A percentile compares a stretch with the other conserved stretches of the same genome.
Evolutionary conservation across 306 rosid species (phyloP).

Genomic region (Gastrolobium villosum): DNA sequence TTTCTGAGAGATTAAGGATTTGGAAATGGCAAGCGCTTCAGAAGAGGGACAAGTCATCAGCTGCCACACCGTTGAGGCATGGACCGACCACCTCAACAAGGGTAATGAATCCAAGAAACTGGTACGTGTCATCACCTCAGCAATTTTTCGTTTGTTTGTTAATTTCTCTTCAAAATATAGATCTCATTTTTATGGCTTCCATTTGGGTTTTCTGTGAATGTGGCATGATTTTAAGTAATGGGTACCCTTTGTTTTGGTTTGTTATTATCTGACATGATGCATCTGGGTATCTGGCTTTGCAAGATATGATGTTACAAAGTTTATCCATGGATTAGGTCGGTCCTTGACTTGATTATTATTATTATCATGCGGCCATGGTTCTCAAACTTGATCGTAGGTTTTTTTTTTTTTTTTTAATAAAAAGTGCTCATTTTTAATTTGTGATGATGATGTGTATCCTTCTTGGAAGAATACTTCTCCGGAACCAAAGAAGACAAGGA

Average conservation of each 20-base stretch:
- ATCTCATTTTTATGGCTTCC: constrained; percentile 43
- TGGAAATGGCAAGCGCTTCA: constrained; percentile 59
- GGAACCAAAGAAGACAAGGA: too few relatives aligned
- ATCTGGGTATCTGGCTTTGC: not conserved
- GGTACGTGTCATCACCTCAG: constrained; percentile 42
- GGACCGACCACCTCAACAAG: constrained; percentile 69
- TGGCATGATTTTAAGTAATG: constrained; percentile 35
- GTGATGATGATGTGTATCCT: not conserved
- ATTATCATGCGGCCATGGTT: not conserved
- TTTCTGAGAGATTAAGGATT: not conserved
- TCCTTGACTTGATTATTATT: constrained; percentile 6
- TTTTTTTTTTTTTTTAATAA: not conserved
- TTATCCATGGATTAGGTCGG: constrained; percentile 24
- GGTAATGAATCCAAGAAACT: constrained; percentile 75
- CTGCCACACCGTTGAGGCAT: constrained; percentile 71
- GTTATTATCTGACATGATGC: constrained; percentile 18
- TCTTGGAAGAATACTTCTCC: too few relatives aligned
- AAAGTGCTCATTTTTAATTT: not conserved
- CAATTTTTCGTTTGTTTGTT: not conserved
- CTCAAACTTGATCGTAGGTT: not conserved
- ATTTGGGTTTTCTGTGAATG: constrained; percentile 22
- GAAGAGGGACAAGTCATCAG: constrained; percentile 81
- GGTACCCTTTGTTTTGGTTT: constrained; percentile 28
- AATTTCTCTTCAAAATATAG: not conserved
- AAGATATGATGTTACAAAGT: not conserved